A percentile compares a stretch with the other conserved stretches of the same genome.
These are phyloP conservation scores for Nannizzia gypsea DNA, from an alignment of 2,329 filamentous ascomycete genomes.

Conservation along the genomic window DNA sequence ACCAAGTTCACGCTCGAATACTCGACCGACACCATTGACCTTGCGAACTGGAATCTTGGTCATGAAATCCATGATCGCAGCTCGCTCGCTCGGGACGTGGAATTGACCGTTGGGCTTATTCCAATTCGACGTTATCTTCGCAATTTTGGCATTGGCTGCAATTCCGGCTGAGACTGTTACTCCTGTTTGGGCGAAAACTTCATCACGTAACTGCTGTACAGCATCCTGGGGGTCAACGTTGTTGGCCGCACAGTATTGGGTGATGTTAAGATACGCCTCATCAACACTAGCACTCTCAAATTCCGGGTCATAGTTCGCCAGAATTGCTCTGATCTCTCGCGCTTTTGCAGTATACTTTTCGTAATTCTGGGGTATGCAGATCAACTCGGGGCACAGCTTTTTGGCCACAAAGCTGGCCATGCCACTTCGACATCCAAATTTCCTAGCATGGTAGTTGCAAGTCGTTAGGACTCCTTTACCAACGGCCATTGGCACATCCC, in stretches of 20 bases:
- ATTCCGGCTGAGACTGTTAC: constrained; percentile 93
- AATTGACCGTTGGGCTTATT: constrained; percentile 97
- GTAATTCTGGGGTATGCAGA: constrained; percentile 75
- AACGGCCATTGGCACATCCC: constrained; percentile 79
- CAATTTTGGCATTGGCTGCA: constrained; percentile 80
- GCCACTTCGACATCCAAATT: constrained; percentile 80
- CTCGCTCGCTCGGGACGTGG: constrained; percentile 57
- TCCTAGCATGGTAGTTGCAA: constrained; percentile 79
- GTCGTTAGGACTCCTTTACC: constrained; percentile 60
- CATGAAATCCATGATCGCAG: constrained; percentile 76
- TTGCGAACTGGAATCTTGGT: constrained; percentile 70
- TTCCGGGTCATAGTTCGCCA: constrained; percentile 75
- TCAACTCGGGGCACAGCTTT: constrained; percentile 78
- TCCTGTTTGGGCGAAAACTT: constrained; percentile 63
- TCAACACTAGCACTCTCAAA: constrained; percentile 94
- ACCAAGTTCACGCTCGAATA: constrained; percentile 80
- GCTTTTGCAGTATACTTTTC: constrained; percentile 87
- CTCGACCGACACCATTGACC: constrained; percentile 87
- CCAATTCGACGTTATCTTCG: constrained; percentile 89
- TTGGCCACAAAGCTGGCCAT: constrained; percentile 96
- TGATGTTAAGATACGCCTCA: constrained; percentile 93
- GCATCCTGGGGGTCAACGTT: constrained; percentile 57
- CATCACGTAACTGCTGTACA: constrained; percentile 63
- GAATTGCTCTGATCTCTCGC: constrained; percentile 67
- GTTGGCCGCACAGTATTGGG: constrained; percentile 64